Base-by-base conservation (phyloP, 169 alveolate species). In the Eimeria praecox region DNA sequence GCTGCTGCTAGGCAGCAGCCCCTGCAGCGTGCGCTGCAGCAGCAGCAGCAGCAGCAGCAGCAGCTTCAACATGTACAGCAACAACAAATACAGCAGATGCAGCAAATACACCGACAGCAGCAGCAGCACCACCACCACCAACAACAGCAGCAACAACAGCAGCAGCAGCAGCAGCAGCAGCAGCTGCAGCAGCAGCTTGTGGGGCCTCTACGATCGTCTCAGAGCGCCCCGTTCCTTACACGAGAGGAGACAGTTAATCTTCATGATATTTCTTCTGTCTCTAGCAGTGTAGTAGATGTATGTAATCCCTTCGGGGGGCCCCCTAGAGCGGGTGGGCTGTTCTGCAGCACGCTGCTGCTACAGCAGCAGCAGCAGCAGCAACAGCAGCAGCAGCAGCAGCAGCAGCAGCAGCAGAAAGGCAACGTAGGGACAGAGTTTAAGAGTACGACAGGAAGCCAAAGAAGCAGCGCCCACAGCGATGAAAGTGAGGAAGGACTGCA, bases 391-490 rank as follows among this genome's bases (percentile, higher is more conserved):
- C n/a, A n/a, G n/a, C n/a, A n/a, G n/a, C n/a, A n/a, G n/a, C n/a
- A n/a, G n/a, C n/a, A n/a, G n/a, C 77, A 8, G 77, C 77, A 40
- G 85, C n/a, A 33, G 38, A 75, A 35, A 49, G 85, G 56, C 9
- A 75, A 9, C 33, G 18, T n/a, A 42, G 85, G 52, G 52, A 78
- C 89, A 14, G 89, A 78, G 59, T 40, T 78, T 0, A 40, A 35
- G 27, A 78, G 89, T 64, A 78, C 89, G 14, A 78, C 89, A 52
- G 89, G 56, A 9, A 78, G 89, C 89, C 89, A 78, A 27, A 20
- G 89, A 44, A 78, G 89, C 89, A 78, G 89, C 89, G 89, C 69
- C 9, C 33, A 40, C 38, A 78, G 89, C 89, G 89, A 78, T 16
- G 89, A 9, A 6, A 78, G 89, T 33, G 89, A 78, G 35, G 89